These are phyloP conservation scores for Scedosporium dehoogii DNA, from an alignment of 2,329 filamentous ascomycete genomes.

Conservation along the genomic window DNA sequence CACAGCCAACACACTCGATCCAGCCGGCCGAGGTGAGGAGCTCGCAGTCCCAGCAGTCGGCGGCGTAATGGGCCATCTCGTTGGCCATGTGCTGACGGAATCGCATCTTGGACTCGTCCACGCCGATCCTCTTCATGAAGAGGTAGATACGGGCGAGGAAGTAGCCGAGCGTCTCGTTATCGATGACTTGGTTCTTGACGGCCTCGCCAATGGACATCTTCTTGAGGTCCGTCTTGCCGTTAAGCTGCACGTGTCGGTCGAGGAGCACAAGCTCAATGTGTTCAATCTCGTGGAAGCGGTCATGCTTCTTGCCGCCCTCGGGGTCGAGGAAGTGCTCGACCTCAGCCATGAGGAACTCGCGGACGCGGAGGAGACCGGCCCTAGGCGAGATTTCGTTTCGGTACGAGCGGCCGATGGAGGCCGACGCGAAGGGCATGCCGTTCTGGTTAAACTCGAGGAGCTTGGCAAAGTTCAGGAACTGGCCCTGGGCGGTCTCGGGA, in stretches of 20 bases:
- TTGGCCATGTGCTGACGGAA: slow-evolving; percentile 93
- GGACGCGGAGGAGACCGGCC: slow-evolving; percentile 81
- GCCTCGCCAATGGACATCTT: slow-evolving; percentile 76
- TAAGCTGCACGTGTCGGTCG: slow-evolving; percentile 74
- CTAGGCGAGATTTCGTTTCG: slow-evolving; percentile 96
- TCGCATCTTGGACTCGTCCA: slow-evolving; percentile 79
- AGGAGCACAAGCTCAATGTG: slow-evolving; percentile 76
- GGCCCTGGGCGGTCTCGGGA: slow-evolving; percentile 94
- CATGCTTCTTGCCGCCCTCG: slow-evolving; percentile 86
- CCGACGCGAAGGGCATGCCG: slow-evolving; percentile 92
- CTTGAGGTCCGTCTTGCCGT: slow-evolving; percentile 68
- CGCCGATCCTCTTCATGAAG: slow-evolving; percentile 80
- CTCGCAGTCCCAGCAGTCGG: slow-evolving; percentile 97
- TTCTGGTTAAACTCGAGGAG: slow-evolving; percentile 94
- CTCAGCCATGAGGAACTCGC: slow-evolving; percentile 97
- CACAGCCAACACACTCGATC: slow-evolving; percentile 97
- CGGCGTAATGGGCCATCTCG: slow-evolving; percentile 78
- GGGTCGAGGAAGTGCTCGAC: slow-evolving; percentile 98
- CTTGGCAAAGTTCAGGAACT: slow-evolving; percentile 96
- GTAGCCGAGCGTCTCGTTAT: slow-evolving; percentile 97
- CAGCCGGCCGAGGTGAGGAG: slow-evolving; percentile 85
- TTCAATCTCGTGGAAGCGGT: slow-evolving; percentile 76
- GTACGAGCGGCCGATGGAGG: slow-evolving; percentile 95
- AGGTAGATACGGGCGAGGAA: slow-evolving; percentile 90
- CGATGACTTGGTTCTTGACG: slow-evolving; percentile 70